These are phyloP conservation scores for Peronospora tabacina DNA, from an alignment of 352 stramenopile genomes.

Conservation along the genomic window DNA sequence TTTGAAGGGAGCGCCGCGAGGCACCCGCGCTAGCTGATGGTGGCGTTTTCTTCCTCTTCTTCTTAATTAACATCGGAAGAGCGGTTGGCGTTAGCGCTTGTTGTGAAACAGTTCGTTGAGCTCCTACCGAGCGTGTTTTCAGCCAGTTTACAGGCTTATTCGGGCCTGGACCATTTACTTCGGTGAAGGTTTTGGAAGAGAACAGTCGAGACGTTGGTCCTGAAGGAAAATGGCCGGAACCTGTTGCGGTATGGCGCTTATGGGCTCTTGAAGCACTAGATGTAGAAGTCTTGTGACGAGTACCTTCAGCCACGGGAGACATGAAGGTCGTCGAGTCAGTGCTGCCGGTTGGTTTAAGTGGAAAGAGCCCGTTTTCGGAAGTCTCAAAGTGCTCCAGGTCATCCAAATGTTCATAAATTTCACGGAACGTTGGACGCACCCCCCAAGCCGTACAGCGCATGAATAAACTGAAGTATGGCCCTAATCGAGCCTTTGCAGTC, in stretches of 20 bases:
- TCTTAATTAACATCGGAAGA: conserved; percentile 31
- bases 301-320: conserved; percentile 41
- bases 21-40: conserved; percentile 38
- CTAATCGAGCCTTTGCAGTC: conserved; percentile 42
- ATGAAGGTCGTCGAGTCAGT: conserved; percentile 38
- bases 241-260: conserved; percentile 51
- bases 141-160: conserved; percentile 76
- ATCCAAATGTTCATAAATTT: conserved; percentile 74
- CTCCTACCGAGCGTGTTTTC: conserved; percentile 56
- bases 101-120: conserved; percentile 14
- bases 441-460: conserved; percentile 69
- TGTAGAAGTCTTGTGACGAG: conserved; percentile 27
- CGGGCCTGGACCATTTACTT: conserved; percentile 13
- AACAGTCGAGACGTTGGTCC: conserved; percentile 34
- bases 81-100: conserved; percentile 36
- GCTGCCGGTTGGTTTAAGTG: conserved; percentile 47
- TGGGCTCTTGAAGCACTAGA: conserved; percentile 47
- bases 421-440: conserved; percentile 67
- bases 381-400: conserved; percentile 74
- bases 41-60: conserved; percentile 44
- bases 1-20: conserved; percentile 68
- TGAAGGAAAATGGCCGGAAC: conserved; percentile 19
- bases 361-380: conserved; percentile 68
- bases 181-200: conserved; percentile 40
- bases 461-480: conserved; percentile 65